Percentiles rank a stretch among this genome's conserved stretches.
Conservation (phyloP, 225 moss, liverwort and hornwort species). For the Asterella californica region DNA sequence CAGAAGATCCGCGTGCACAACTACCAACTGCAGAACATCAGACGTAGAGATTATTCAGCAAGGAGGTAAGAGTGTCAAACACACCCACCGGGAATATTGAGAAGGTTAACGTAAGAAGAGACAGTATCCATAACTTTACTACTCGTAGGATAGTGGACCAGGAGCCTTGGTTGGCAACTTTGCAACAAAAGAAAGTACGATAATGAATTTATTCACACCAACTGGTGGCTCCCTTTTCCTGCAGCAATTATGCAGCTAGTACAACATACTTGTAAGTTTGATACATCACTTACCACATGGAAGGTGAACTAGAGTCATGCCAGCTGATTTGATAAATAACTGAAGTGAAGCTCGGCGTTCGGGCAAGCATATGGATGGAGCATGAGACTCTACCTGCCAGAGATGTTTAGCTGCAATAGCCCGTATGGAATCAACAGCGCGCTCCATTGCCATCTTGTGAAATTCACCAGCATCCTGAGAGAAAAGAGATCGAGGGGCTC, state of each 20-base stretch:
- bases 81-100: background rate
- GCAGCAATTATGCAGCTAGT: background rate
- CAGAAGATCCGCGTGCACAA: conserved; percentile 93
- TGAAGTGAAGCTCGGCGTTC: background rate
- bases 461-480: conserved; percentile 83
- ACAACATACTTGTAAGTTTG: background rate
- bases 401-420: conserved; percentile 92
- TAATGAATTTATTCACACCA: background rate
- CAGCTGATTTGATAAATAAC: background rate
- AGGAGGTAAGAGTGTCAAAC: background rate
- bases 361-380: background rate
- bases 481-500: conserved; percentile 4
- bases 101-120: background rate
- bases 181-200: background rate
- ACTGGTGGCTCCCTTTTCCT: background rate
- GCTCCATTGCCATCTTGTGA: conserved; percentile 91
- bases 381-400: conserved; percentile 67
- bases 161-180: no score
- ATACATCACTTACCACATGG: background rate
- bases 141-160: background rate
- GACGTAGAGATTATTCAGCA: background rate
- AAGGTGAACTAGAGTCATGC: background rate
- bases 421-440: conserved; percentile 86
- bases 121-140: no score
- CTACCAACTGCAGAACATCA: conserved; percentile 71